These are phyloP conservation scores for Marchantia polymorpha DNA, from an alignment of 225 moss, liverwort and hornwort genomes.

Conservation along the genomic window DNA sequence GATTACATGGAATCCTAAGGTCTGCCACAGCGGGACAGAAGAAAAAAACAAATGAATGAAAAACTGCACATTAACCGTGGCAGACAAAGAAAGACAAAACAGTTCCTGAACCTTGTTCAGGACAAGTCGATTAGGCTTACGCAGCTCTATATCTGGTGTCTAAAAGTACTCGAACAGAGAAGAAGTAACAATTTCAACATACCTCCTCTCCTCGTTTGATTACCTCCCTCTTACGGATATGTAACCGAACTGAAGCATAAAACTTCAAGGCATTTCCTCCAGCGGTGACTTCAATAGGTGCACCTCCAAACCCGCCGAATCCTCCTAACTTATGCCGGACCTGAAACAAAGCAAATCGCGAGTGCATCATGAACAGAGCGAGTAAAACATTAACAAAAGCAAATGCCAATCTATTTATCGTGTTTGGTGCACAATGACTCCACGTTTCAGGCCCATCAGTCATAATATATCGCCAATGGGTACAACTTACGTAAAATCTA, in stretches of 20 bases:
- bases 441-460: neutral
- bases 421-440: neutral
- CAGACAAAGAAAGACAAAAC: neutral
- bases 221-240: slow-evolving; percentile 52
- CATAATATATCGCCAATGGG: neutral
- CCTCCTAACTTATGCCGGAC: slow-evolving; percentile 32
- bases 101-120: neutral
- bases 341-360: slow-evolving; percentile 7
- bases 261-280: slow-evolving; percentile 73
- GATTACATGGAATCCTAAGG: slow-evolving; percentile 48
- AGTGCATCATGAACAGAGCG: neutral
- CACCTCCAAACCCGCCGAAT: slow-evolving; percentile 35
- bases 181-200: neutral
- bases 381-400: neutral
- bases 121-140: neutral
- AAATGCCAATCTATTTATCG: neutral
- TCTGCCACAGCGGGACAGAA: slow-evolving; percentile 37
- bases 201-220: slow-evolving; percentile 63
- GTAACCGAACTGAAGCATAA: slow-evolving; percentile 61
- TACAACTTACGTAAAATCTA: too few relatives aligned
- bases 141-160: neutral
- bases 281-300: slow-evolving; percentile 50
- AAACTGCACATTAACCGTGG: neutral
- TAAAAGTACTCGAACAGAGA: neutral
- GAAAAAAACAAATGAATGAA: neutral